Conservation (phyloP, 2,329 filamentous ascomycete genomes). For the Blastomyces silverae region DNA sequence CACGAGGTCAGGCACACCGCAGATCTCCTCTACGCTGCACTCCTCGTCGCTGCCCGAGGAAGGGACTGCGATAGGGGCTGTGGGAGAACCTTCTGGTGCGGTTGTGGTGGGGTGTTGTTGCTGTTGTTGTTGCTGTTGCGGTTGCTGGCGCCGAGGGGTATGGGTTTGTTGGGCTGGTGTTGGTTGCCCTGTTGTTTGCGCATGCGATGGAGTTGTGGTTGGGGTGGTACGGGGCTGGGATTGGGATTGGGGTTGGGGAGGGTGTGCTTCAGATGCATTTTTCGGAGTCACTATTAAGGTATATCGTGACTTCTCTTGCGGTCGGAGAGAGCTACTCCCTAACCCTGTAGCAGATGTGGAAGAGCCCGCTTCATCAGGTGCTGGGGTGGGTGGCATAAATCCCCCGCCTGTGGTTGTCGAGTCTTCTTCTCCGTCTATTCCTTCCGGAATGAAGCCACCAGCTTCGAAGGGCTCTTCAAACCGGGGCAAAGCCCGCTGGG, state of each 20-base stretch:
- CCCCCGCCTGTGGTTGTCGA: conserved; percentile 18
- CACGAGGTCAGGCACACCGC: conserved; percentile 21
- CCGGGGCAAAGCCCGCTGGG: conserved; percentile 14
- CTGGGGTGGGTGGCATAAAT: conserved; percentile 19
- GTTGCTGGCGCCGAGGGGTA: background rate
- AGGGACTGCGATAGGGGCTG: conserved; percentile 26
- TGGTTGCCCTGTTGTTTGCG: background rate
- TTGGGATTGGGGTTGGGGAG: background rate
- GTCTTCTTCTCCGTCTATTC: conserved; percentile 18
- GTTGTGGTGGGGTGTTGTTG: background rate
- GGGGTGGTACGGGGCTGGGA: background rate
- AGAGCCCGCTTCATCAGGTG: background rate
- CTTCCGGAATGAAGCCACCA: conserved; percentile 24
- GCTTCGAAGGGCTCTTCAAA: conserved; percentile 17
- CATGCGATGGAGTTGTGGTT: background rate
- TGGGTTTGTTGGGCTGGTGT: background rate
- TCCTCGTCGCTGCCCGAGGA: conserved; percentile 24
- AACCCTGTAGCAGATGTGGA: background rate
- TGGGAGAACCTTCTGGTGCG: conserved; percentile 22
- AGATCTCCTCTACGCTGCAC: conserved; percentile 28
- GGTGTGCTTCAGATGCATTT: background rate
- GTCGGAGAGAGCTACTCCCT: background rate
- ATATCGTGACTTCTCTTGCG: background rate
- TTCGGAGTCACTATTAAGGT: background rate
- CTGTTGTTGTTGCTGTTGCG: conserved; percentile 6